These are phyloP conservation scores for Grifola frondosa DNA, from an alignment of 1,284 basidiomycete genomes.

Conservation along the genomic window DNA sequence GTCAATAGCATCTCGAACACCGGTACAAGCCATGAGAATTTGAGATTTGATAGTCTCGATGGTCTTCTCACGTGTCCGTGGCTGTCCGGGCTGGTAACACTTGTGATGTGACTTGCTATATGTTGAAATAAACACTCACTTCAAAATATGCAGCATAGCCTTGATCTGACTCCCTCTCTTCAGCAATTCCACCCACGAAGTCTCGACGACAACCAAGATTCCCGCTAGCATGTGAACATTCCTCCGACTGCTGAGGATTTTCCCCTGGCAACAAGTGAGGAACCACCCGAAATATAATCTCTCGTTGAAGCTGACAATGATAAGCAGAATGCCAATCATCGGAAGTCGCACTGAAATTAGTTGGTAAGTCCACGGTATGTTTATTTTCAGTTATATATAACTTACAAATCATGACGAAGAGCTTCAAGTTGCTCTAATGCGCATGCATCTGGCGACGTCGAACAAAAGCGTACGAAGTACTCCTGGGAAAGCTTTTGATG, in stretches of 20 bases:
- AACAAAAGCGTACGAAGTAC: slow-evolving; percentile 33
- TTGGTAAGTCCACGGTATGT: slow-evolving; percentile 30
- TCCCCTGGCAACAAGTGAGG: slow-evolving; percentile 28
- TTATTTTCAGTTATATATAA: slow-evolving; percentile 16
- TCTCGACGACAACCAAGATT: slow-evolving; percentile 28
- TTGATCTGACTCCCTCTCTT: slow-evolving; percentile 20
- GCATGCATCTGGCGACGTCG: slow-evolving; percentile 34
- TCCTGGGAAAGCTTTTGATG: slow-evolving; percentile 32
- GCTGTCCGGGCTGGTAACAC: neutral
- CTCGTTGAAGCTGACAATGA: slow-evolving; percentile 32
- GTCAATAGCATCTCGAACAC: neutral
- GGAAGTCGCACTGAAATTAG: no score
- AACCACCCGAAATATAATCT: neutral
- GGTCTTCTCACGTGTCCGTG: neutral
- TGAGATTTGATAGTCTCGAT: neutral
- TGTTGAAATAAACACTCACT: neutral
- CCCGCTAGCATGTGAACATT: slow-evolving; percentile 26
- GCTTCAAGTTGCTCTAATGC: slow-evolving; percentile 30
- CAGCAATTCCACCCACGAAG: slow-evolving; percentile 21
- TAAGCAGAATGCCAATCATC: slow-evolving; percentile 23
- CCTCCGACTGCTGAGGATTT: slow-evolving; percentile 31
- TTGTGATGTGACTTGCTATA: neutral
- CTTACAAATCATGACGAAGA: slow-evolving; percentile 22
- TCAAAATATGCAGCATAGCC: slow-evolving; percentile 21
- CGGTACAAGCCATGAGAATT: neutral